Evolutionary conservation across 2,329 filamentous ascomycete genomes (phyloP), one percentile per base, ranked within the genome.

Genomic region (Nigrospora sphaerica): DNA sequence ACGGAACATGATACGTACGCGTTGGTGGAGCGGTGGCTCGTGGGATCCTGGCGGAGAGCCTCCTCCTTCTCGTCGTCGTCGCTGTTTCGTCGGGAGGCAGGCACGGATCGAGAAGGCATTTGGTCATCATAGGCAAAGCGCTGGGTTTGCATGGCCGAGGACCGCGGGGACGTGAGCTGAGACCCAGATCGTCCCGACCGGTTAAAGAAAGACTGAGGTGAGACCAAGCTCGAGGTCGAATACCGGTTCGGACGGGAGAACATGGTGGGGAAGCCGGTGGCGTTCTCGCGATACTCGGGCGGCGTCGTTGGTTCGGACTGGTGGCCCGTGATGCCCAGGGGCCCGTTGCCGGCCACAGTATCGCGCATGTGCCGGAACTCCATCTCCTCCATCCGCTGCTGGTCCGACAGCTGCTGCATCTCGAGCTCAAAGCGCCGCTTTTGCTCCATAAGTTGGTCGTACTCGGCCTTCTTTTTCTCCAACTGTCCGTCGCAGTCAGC

Each of bases 251-350:
- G 87, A 37, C 89, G 82, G 46, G 88, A 89, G 62, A 93, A 87
- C 54, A 86, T 82, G 58, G 82, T 83, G 46, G 86, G 83, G 59
- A 95, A 92, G 38, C 84, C 85, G 51, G 80, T 73, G 48, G 65
- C 65, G 12, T 70, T 81, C 54, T 95, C 89, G 57, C 83, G 85
- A 65, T 93, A 92, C 65, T 97, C 93, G 32, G 93, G 93, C 18
- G 93, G 93, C 18, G 93, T 98, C 2, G 93, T 96, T 14, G 93
- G 93, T 69, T 97, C 92, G 57, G 88, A 95, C 62, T 95, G 88
- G 58, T 91, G 86, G 45, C 87, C 87, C 50, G 81, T 74, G 51
- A 75, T 68, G 57, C 75, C 63, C 48, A 67, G 72, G 57, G 54
- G 63, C 54, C 66, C 70, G 48, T 75, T 74, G 52, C 78, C 72